Evolutionary conservation across 352 stramenopile species (phyloP).

Genomic region (Globisporangium perplexum): DNA sequence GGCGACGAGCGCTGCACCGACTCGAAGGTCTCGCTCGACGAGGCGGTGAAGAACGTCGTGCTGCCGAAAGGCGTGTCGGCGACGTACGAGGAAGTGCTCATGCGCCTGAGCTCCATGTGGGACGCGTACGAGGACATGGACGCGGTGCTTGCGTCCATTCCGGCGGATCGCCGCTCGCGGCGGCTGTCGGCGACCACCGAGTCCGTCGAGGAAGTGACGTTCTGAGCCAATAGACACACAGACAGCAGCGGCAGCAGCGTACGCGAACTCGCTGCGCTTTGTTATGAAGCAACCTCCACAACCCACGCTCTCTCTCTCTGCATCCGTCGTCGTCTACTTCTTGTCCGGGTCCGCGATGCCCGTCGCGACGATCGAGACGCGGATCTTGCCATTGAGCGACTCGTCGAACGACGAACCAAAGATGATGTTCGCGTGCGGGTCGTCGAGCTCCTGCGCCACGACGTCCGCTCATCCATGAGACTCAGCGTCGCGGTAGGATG

Average conservation of each 20-base stretch:
- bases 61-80: conserved; percentile 38
- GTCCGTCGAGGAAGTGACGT: conserved; percentile 14
- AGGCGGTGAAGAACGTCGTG: conserved; percentile 79
- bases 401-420: conserved; percentile 86
- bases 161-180: conserved; percentile 40
- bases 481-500: too few relatives aligned
- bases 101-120: conserved; percentile 78
- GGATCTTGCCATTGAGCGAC: conserved; percentile 72
- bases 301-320: too few relatives aligned
- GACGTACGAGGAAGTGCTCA: conserved; percentile 73
- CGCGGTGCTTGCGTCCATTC: conserved; percentile 42
- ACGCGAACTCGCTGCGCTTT: not conserved
- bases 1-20: conserved; percentile 64
- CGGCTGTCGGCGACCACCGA: conserved; percentile 25
- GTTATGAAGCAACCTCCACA: conserved; percentile 1
- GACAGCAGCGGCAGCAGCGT: not conserved
- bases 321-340: conserved; percentile 30
- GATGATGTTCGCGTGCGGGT: conserved; percentile 86
- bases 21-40: conserved; percentile 52
- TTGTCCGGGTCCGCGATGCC: conserved; percentile 80
- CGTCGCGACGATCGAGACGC: conserved; percentile 84
- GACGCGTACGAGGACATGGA: conserved; percentile 55
- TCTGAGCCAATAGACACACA: conserved; percentile 4
- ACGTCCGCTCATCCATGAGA: too few relatives aligned
- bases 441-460: conserved; percentile 61